These are phyloP conservation scores for Daldinia sp. DNA, from an alignment of 2,329 filamentous ascomycete species.

Conservation along the genomic window DNA sequence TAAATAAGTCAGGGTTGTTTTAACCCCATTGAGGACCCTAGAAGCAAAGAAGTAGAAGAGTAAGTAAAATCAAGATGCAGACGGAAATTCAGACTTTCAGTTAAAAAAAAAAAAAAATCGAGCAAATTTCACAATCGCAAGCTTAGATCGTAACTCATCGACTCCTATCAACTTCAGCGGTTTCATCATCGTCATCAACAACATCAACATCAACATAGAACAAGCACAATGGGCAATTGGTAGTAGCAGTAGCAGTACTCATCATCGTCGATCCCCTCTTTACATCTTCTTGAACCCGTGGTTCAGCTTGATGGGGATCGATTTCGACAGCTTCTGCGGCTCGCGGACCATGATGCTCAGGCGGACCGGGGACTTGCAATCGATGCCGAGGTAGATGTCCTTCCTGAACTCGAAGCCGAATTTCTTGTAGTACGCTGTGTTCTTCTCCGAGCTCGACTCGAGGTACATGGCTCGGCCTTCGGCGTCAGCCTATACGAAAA, in stretches of 20 bases:
- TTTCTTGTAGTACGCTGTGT: slow-evolving; percentile 78
- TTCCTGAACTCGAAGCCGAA: slow-evolving; percentile 77
- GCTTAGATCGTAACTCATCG: slow-evolving; percentile 18
- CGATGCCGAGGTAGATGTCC: slow-evolving; percentile 67
- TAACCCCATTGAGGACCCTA: slow-evolving; percentile 18
- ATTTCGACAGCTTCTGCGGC: slow-evolving; percentile 61
- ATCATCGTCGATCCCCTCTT: slow-evolving; percentile 18
- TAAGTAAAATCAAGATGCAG: slow-evolving; percentile 27
- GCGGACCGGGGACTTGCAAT: slow-evolving; percentile 63
- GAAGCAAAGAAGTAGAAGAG: slow-evolving; percentile 20
- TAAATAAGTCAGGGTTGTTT: slow-evolving; percentile 27
- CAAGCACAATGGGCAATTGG: slow-evolving; percentile 9
- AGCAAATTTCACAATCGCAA: slow-evolving; percentile 20
- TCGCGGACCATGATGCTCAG: slow-evolving; percentile 87
- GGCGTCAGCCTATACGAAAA: slow-evolving; percentile 68
- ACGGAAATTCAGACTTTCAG: slow-evolving; percentile 13
- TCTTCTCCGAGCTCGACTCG: slow-evolving; percentile 78
- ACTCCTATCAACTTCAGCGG: slow-evolving; percentile 10
- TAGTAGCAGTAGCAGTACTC: not conserved
- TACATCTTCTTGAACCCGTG: slow-evolving; percentile 47
- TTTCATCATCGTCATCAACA: slow-evolving; percentile 7
- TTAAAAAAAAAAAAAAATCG: slow-evolving; percentile 1
- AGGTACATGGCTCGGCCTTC: slow-evolving; percentile 79
- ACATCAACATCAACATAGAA: not conserved
- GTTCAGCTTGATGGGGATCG: slow-evolving; percentile 54